Evolutionary conservation across 129 eudicot genomes (phyloP), one percentile per base, ranked within the genome.

Genomic region (Flaveria robusta): DNA sequence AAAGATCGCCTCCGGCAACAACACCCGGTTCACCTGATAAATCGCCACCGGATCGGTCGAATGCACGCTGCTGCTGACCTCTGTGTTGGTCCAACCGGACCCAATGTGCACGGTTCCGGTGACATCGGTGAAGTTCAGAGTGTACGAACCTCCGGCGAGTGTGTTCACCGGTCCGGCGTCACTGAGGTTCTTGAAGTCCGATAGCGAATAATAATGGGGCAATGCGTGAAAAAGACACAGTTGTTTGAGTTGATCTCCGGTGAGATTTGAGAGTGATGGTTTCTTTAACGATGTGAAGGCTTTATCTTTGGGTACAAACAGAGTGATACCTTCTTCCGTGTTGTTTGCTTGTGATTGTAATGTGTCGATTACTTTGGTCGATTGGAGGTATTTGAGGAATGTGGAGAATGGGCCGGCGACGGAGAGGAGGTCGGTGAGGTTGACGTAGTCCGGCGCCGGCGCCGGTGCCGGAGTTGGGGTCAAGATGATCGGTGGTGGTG

Each of bases 351-450:
- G 96, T 74, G 79, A 81, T 67, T 93, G 97, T 50, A 93, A 76
- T 16, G 97, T 91, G 9, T 90, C 91, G 9, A 93, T 85, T 56
- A 87, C 93, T 77, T 90, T 88, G 29, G 93, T 88, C 43, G 91
- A 74, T 66, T 83, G 71, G 9, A 93, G 91, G 77, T 85, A 87
- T 68, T 78, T 77, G 1, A 91, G 91, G 87, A 93, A 93, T 13
- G 97, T 93, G n/a, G 82, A 85, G 81, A 88, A 93, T 14, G 98
- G 98, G 34, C 98, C 98, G 1, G 98, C 97, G 3, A 85, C 89
- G 16, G 85, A 74, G 11, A 93, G 91, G 37, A 93, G 78, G 7
- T 87, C 80, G 11, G 97, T 85, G 37, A 93, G 90, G 90, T 93
- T 91, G 22, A 87, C 96, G 18, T 70, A 81, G 9, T 81, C 88